Evolutionary conservation across 108 stramenopile genomes (phyloP), one percentile per base, ranked within the genome.

Genomic region (Halocafeteria seosinensis): DNA sequence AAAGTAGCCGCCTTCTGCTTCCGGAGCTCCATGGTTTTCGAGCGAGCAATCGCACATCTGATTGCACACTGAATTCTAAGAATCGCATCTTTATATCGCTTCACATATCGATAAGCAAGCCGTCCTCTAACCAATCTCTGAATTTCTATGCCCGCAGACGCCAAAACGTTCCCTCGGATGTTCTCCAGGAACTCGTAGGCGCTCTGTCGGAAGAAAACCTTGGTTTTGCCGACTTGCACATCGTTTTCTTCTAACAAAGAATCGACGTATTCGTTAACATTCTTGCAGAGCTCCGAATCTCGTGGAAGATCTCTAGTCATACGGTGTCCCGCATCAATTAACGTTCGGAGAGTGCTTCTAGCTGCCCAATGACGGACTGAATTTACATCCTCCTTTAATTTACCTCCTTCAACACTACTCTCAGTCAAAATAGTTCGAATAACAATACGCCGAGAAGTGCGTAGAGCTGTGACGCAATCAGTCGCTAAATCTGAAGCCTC

Each of bases 121-220:
- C 84, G 64, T 21, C 86, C 85, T 51, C 88, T 71, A 55, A 82
- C 82, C 78, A 85, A 85, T 61, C 83, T 76, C 76, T 93, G 91
- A 59, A 93, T 76, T 59, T 83, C 50, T 6, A 79, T 81, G 27
- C 79, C 83, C 38, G 83, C 73, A 24, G 81, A 81, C 55, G 72
- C 73, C 61, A 88, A 85, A 37, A 84, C 82, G 66, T 82, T 82
- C 1, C 84, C 77, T 30, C 88, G 83, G 65, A 84, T 78, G 4
- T 79, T 82, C 73, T 93, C 91, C 34, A 93, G 76, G 6, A 71
- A 78, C 75, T 93, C 91, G 62, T 88, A 89, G 4, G 88, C 86
- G 6, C 85, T 85, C 76, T 90, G 88, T 50, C 88, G 78, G 85
- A 94, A 85, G 74, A 90, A 94, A 0, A 94, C 81, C 69, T 91